Evolutionary conservation across 306 rosid genomes (phyloP), one percentile per base, ranked within the genome.

Genomic region (Vicia sativa): DNA sequence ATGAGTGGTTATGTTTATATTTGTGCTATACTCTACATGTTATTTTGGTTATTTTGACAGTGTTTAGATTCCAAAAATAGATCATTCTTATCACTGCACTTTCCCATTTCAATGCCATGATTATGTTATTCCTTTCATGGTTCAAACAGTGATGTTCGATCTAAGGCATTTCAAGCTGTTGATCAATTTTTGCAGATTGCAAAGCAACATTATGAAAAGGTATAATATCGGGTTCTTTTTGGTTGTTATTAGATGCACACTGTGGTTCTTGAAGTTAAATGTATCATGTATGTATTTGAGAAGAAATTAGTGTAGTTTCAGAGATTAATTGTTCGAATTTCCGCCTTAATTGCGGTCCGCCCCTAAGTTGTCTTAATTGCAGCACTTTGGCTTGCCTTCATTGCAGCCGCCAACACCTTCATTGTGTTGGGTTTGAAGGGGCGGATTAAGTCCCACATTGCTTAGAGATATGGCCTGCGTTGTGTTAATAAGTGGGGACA

Each of bases 111-210:
- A 13, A 42, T 38, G 15, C 35, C 55, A 11, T 74, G 39, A 56
- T 67, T 66, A 15, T 58, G 59, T 54, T 74, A 37, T 57, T 77
- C 11, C 54, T 65, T 54, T 60, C 68, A 67, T 73, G 72, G 79
- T 49, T 68, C 68, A 70, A 81, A 74, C 84, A 93, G 97, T 68
- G 99, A 93, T 81, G 97, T 93, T 77, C 88, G 95, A 19, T 75
- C 83, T 4, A 93, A 88, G 81, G 95, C 97, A 72, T 90, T 93
- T 84, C 96, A 93, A 87, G 95, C 96, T 18, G 89, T 88, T 76
- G 99, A 90, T 79, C 97, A 93, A 59, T 93, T 93, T 87, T 68
- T 93, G 81, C 95, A 74, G 76, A 78, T 88, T 49, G 80, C 86
- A 70, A 95, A 88, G 84, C 96, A 90, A 58, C 70, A 82, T 77